These are phyloP conservation scores for Cichorium intybus DNA, from an alignment of 140 eudicot species.

Conservation along the genomic window DNA sequence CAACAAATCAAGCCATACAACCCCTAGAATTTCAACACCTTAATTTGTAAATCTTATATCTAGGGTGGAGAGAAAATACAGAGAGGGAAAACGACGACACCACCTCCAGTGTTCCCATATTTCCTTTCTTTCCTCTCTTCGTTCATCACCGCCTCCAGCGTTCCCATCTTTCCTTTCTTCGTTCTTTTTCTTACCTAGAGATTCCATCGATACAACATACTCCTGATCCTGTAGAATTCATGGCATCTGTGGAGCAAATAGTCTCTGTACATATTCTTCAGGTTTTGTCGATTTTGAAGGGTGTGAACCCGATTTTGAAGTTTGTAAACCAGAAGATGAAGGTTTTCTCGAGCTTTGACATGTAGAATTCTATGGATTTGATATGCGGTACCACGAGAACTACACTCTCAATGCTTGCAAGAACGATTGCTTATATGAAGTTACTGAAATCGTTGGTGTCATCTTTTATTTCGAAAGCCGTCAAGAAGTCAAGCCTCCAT, in stretches of 20 bases:
- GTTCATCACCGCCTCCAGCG: constrained; percentile 51
- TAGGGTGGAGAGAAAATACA: too few species aligned
- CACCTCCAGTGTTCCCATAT: constrained; percentile 36
- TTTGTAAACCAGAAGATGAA: constrained; percentile 9
- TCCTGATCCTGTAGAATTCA: constrained; percentile 48
- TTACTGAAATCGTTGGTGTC: constrained; percentile 20
- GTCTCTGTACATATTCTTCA: constrained; percentile 34
- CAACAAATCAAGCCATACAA: too few species aligned
- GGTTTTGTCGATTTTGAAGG: constrained; percentile 38
- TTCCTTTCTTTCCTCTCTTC: too few species aligned
- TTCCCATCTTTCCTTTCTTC: constrained; percentile 17
- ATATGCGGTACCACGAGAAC: constrained; percentile 6
- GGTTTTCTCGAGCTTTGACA: constrained; percentile 18
- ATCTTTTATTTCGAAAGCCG: not conserved
- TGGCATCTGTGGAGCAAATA: constrained; percentile 55
- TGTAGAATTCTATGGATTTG: constrained; percentile 21
- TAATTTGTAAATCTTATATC: too few species aligned
- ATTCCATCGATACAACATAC: too few species aligned
- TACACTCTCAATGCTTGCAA: constrained; percentile 30
- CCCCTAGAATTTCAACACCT: too few species aligned
- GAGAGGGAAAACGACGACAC: too few species aligned
- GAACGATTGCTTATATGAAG: constrained; percentile 20
- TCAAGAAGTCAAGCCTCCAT: not conserved
- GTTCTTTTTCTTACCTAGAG: too few species aligned
- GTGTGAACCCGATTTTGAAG: constrained; percentile 23